A percentile compares a stretch with the other conserved stretches of the same genome.
These are phyloP conservation scores for Vaccinium myrtillus DNA, from an alignment of 148 eudicot species.

Conservation along the genomic window DNA sequence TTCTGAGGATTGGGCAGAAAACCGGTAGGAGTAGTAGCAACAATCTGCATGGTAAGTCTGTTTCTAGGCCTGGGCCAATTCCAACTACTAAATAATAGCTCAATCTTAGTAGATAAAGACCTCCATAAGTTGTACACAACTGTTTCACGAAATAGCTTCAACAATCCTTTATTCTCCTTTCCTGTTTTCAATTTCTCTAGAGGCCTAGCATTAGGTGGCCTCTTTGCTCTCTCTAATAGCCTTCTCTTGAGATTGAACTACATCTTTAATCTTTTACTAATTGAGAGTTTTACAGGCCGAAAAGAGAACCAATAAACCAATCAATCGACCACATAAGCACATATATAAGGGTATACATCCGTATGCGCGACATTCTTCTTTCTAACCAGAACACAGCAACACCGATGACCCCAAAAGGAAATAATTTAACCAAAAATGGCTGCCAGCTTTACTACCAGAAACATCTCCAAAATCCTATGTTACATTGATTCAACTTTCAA, in stretches of 20 bases:
- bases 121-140: too few species aligned
- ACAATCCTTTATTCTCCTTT: background rate
- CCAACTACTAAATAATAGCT: too few species aligned
- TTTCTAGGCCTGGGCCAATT: too few species aligned
- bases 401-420: background rate
- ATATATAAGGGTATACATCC: background rate
- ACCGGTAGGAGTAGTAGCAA: too few species aligned
- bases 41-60: too few species aligned
- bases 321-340: background rate
- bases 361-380: background rate
- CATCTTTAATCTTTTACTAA: background rate
- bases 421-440: background rate
- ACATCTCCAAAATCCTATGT: background rate
- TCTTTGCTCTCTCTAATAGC: background rate
- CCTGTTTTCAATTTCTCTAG: background rate
- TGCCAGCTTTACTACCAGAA: background rate
- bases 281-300: background rate
- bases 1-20: too few species aligned
- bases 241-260: background rate
- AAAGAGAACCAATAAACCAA: background rate
- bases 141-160: too few species aligned
- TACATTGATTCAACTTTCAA: background rate
- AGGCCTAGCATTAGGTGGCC: background rate
- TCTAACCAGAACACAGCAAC: background rate
- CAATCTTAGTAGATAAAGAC: too few species aligned